A percentile compares a stretch with the other conserved stretches of the same genome.
These are phyloP conservation scores for Phytophthora foliorum DNA, from an alignment of 352 stramenopile species.

Conservation along the genomic window DNA sequence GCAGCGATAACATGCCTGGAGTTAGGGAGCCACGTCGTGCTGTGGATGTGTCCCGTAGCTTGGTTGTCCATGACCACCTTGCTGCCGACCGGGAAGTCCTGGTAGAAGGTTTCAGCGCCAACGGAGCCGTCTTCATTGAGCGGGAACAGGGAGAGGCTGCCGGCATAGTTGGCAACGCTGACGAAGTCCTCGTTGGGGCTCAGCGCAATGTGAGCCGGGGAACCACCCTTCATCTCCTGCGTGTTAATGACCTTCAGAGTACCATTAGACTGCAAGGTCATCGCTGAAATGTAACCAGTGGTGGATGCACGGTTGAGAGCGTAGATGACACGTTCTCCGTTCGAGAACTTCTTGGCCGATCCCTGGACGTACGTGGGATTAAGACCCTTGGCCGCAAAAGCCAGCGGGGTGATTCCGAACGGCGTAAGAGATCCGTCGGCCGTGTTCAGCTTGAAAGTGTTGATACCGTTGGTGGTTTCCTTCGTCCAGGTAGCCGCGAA, in stretches of 20 bases:
- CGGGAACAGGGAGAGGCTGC: constrained; percentile 65
- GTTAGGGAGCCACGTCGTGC: constrained; percentile 60
- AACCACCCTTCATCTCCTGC: constrained; percentile 54
- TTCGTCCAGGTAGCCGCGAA: constrained; percentile 70
- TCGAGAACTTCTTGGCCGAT: constrained; percentile 40
- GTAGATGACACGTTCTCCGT: constrained; percentile 52
- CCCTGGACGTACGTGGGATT: constrained; percentile 73
- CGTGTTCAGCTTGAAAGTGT: constrained; percentile 62
- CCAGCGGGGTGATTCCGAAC: constrained; percentile 44
- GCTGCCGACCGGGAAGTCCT: constrained; percentile 52
- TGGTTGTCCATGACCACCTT: constrained; percentile 50
- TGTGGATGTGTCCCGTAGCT: constrained; percentile 66
- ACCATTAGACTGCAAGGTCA: constrained; percentile 45
- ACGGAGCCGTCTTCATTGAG: constrained; percentile 58
- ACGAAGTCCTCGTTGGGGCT: constrained; percentile 62
- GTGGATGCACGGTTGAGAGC: constrained; percentile 56
- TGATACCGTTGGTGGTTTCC: constrained; percentile 66
- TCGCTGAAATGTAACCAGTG: constrained; percentile 59
- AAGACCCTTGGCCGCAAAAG: constrained; percentile 34
- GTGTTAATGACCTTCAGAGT: constrained; percentile 56
- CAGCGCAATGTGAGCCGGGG: constrained; percentile 52
- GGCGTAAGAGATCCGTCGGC: constrained; percentile 46
- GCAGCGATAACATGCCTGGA: constrained; percentile 53
- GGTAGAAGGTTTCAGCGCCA: constrained; percentile 38
- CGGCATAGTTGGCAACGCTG: constrained; percentile 68